phyloP scores from a whole-genome alignment of 2,329 filamentous ascomycete genomes.

The Alternaria triticina region DNA sequence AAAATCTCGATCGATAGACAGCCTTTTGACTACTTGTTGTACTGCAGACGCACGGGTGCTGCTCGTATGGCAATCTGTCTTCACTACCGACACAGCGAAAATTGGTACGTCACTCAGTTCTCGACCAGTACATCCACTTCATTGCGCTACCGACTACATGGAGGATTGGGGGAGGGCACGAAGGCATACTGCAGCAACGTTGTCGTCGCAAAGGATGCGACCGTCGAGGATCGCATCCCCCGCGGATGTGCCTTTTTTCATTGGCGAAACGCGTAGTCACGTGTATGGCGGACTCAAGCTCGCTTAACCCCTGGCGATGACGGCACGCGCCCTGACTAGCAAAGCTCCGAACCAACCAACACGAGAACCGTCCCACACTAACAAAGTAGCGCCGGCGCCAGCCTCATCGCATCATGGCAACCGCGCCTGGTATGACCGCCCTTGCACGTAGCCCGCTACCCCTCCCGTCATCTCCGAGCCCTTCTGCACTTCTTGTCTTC shows the following conservation, averaged over 20 bases:
- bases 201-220: too few species aligned
- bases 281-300: accelerated
- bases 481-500: neutral
- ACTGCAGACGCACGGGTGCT: neutral
- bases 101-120: neutral
- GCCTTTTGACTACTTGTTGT: neutral
- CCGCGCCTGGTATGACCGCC: neutral
- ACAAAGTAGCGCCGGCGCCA: neutral
- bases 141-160: too few species aligned
- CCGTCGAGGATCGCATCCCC: too few species aligned
- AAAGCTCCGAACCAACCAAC: neutral
- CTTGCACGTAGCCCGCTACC: neutral
- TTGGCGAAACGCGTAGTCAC: neutral
- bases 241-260: too few species aligned
- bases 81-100: neutral
- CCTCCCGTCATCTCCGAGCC: neutral
- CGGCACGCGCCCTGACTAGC: neutral
- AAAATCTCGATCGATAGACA: neutral
- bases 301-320: neutral
- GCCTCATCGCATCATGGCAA: neutral
- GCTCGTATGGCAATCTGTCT: neutral
- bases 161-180: too few species aligned
- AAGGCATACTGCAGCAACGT: too few species aligned
- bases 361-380: neutral
- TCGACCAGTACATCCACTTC: neutral